These are phyloP conservation scores for Nitzschia palea DNA, from an alignment of 108 stramenopile genomes.

Conservation along the genomic window DNA sequence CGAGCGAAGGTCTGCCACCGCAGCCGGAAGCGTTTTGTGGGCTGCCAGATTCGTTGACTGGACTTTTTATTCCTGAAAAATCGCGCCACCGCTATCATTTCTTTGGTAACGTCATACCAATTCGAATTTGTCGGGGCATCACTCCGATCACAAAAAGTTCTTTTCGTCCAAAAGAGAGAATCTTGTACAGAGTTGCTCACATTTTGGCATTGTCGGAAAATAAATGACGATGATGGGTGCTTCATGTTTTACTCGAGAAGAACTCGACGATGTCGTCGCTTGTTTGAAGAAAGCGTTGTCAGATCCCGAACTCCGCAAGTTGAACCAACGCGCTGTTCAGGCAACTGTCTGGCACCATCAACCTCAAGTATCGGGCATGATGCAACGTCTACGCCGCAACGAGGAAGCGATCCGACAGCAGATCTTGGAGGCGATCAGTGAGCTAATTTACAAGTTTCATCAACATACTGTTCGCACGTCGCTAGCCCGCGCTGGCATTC, in stretches of 20 bases:
- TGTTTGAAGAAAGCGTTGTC: constrained; percentile 14
- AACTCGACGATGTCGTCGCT: constrained; percentile 24
- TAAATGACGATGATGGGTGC: not conserved
- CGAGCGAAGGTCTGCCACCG: too few relatives aligned
- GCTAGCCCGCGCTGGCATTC: constrained; percentile 27
- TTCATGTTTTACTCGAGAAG: not conserved
- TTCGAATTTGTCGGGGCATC: not conserved
- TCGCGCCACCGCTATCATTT: too few relatives aligned
- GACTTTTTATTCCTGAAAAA: too few relatives aligned
- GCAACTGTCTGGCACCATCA: constrained; percentile 26
- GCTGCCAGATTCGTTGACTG: too few relatives aligned
- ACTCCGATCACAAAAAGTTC: not conserved
- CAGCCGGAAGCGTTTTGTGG: too few relatives aligned
- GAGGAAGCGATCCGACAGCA: constrained; percentile 19
- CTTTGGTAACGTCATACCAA: not conserved
- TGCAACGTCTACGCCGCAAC: constrained; percentile 17
- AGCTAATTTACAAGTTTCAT: constrained; percentile 24
- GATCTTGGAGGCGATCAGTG: not conserved
- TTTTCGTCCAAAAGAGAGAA: too few relatives aligned
- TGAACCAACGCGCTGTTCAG: constrained; percentile 29
- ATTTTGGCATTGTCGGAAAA: too few relatives aligned
- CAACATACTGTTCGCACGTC: constrained; percentile 16
- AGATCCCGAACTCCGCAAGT: constrained; percentile 5
- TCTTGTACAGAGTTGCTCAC: too few relatives aligned
- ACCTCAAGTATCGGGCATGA: constrained; percentile 10